A percentile compares a stretch with the other conserved stretches of the same genome.
phyloP scores from a whole-genome alignment of 2,329 filamentous ascomycete species.

The Pseudogymnoascus pannorum region DNA sequence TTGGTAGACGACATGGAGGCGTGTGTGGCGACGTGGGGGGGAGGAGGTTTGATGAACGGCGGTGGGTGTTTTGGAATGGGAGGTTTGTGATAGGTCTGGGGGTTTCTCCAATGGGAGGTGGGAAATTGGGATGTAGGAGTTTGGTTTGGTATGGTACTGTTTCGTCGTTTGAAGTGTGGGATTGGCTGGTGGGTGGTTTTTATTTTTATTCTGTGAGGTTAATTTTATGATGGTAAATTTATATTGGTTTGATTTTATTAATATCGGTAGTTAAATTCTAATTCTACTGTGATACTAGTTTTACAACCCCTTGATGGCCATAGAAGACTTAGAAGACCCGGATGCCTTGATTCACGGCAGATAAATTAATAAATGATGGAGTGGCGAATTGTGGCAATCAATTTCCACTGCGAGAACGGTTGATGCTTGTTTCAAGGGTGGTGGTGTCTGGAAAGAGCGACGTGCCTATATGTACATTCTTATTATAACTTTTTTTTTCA shows the following conservation, averaged over 20 bases:
- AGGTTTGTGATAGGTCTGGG: background rate
- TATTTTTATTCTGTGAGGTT: background rate
- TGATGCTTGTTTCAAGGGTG: background rate
- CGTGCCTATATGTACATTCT: background rate
- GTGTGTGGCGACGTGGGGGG: background rate
- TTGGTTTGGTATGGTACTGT: background rate
- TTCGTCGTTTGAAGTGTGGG: background rate
- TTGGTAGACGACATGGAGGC: background rate
- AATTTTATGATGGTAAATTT: background rate
- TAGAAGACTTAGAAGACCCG: too few relatives aligned
- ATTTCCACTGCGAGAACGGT: background rate
- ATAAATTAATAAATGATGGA: background rate
- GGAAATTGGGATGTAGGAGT: too few relatives aligned
- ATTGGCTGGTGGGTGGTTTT: background rate
- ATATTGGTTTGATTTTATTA: background rate
- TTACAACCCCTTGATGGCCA: background rate
- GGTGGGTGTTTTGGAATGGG: background rate
- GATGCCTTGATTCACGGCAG: background rate
- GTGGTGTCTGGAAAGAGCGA: background rate
- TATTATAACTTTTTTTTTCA: constrained; percentile 3
- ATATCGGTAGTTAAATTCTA: background rate
- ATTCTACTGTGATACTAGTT: background rate
- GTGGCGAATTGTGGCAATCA: background rate
- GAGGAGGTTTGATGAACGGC: too few relatives aligned
- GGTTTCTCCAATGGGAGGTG: background rate